Evolutionary conservation across 2,329 filamentous ascomycete species (phyloP), one percentile per base, ranked within the genome.

Genomic region (Diaporthe citriasiana): DNA sequence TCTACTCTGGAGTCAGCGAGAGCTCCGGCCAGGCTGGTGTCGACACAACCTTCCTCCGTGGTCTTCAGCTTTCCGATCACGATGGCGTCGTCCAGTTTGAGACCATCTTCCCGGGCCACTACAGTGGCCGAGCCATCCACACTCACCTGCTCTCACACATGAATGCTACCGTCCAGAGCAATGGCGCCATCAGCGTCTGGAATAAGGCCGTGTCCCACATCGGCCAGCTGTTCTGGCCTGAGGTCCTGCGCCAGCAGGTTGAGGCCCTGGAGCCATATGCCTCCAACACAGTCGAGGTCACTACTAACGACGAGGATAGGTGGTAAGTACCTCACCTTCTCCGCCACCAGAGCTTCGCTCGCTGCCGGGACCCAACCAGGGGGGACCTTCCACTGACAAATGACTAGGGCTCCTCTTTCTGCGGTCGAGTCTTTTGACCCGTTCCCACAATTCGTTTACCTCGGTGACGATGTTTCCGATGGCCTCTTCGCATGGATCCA

Each of bases 371-470:
- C 73, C 73, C 47, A 76, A 59, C 30, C 30, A 33, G 19, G 19
- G 19, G 19, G 25, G 7, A 27, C 33, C 27, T 15, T 12, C 15
- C 30, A 55, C 27, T 17, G 8, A 55, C 51, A 33, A 33, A 33
- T 30, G 1, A 55, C 4, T 33, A 55, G 51, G 60, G 60, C 60
- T 50, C 60, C 60, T 50, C 60, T 66, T 35, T 50, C 42, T 50
- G 60, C 60, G 42, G 60, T 50, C 19, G 17, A n/a, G 42, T 66
- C 60, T 45, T 82, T 76, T 72, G 86, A 88, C 76, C 88, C 88
- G 1, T 84, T 89, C 79, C 83, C 88, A n/a, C 84, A 89, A 79
- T 89, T 86, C 76, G 80, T 88, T 51, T 86, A 88, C 70, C 85
- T 90, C 35, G 87, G 88, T 5, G 84, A 89, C 38, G 80, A 82